Evolutionary conservation across 1,139 yeast genomes (phyloP), one percentile per base, ranked within the genome.

Genomic region (Fermentozyma sake): DNA sequence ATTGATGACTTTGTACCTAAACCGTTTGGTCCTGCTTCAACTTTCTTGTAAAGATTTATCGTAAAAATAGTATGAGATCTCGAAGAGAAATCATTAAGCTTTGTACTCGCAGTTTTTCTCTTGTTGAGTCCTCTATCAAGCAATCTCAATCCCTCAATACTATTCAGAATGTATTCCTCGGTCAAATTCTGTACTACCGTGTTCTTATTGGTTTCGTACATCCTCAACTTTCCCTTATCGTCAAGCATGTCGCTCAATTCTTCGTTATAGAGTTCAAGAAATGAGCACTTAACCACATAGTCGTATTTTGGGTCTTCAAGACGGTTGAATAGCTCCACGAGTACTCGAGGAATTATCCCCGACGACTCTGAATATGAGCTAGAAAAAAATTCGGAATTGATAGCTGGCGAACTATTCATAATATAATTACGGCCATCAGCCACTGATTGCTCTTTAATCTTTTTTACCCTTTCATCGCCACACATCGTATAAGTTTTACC

Each of bases 401-500:
- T n/a, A n/a, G n/a, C n/a, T 23, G 20, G 32, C 7, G 14, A 6
- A 7, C 7, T 21, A n/a, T n/a, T n/a, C n/a, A n/a, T n/a, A n/a
- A n/a, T n/a, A n/a, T n/a, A n/a, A n/a, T 22, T 22, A 11, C 16
- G 19, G 24, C 12, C 11, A 4, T 16, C 20, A 4, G 10, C 8
- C 14, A 9, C 26, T 14, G 22, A 13, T 18, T 22, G 6, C 20
- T 23, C 16, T 11, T 10, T 13, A 8, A 13, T 7, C n/a, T n/a
- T n/a, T n/a, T n/a, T n/a, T n/a, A n/a, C n/a, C n/a, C n/a, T n/a
- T n/a, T n/a, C n/a, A 4, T 20, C 30, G 14, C 95, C 95, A 44
- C 86, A 75, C 95, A 86, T 85, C 3, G 95, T 85, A 45, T 79
- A 78, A 0, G 96, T 84, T 46, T 84, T 84, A 3, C 95, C 95